phyloP scores from a whole-genome alignment of 306 rosid genomes.

The Acacia crassicarpa region DNA sequence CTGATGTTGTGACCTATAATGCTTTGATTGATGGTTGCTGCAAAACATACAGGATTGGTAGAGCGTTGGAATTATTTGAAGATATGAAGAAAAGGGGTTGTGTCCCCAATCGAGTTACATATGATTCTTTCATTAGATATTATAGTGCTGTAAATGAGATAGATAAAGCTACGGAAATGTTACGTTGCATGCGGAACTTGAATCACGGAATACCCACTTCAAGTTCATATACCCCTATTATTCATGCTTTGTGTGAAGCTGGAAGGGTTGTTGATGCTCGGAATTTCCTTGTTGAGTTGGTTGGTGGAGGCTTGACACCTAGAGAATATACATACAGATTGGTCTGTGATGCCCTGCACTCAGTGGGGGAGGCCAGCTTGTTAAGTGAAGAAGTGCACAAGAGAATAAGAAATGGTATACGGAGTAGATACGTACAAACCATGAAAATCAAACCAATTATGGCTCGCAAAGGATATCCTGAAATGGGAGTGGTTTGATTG shows the following conservation, averaged over 20 bases:
- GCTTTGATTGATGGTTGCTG: conserved; percentile 88
- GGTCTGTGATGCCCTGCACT: conserved; percentile 52
- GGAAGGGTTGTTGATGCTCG: conserved; percentile 69
- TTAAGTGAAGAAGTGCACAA: conserved; percentile 44
- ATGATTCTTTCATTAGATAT: conserved; percentile 73
- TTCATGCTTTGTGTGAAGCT: conserved; percentile 73
- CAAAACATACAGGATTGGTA: conserved; percentile 61
- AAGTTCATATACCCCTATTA: conserved; percentile 78
- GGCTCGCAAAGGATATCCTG: conserved; percentile 63
- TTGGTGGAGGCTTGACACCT: conserved; percentile 67
- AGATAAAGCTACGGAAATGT: conserved; percentile 68
- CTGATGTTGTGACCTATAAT: conserved; percentile 88
- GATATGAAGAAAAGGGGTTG: conserved; percentile 76
- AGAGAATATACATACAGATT: conserved; percentile 78
- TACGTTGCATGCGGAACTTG: conserved; percentile 62
- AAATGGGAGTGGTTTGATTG: conserved; percentile 36
- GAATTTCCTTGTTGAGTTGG: conserved; percentile 68
- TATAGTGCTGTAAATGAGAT: conserved; percentile 79
- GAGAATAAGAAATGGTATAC: conserved; percentile 62
- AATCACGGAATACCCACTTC: conserved; percentile 57
- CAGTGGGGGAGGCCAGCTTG: conserved; percentile 44
- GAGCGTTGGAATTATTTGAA: conserved; percentile 78
- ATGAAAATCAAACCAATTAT: conserved; percentile 64
- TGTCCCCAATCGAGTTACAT: conserved; percentile 71
- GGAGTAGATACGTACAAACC: conserved; percentile 48